phyloP scores from a whole-genome alignment of 2,329 filamentous ascomycete species.

The Penicillium corylophilum region DNA sequence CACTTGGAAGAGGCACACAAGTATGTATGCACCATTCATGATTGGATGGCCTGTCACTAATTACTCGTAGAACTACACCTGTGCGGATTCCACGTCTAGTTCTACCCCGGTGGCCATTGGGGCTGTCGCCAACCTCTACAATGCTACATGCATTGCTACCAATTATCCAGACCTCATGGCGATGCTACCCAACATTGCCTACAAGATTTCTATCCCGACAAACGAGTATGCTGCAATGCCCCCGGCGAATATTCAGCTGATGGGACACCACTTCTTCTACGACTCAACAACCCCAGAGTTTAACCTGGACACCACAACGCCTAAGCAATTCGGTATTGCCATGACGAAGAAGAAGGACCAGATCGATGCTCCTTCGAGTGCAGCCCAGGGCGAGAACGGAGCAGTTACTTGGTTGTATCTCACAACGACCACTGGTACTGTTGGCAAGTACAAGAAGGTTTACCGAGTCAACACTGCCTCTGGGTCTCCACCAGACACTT shows the following conservation, averaged over 20 bases:
- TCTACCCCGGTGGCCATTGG: constrained; percentile 65
- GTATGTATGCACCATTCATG: constrained; percentile 29
- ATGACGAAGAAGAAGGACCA: constrained; percentile 63
- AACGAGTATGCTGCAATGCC: constrained; percentile 34
- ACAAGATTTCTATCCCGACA: constrained; percentile 61
- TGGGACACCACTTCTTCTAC: constrained; percentile 80
- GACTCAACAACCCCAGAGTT: constrained; percentile 73
- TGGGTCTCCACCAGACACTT: constrained; percentile 72
- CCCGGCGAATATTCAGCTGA: constrained; percentile 62
- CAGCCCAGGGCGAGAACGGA: constrained; percentile 60
- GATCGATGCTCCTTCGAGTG: constrained; percentile 61
- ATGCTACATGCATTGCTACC: constrained; percentile 76
- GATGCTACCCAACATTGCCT: constrained; percentile 64
- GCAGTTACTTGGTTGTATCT: constrained; percentile 83
- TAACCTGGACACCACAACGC: constrained; percentile 63
- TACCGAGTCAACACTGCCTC: constrained; percentile 84
- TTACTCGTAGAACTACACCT: constrained; percentile 79
- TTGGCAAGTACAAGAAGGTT: constrained; percentile 67
- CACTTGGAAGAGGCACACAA: constrained; percentile 76
- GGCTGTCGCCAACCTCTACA: constrained; percentile 81
- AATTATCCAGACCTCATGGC: constrained; percentile 66
- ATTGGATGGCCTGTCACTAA: constrained; percentile 1
- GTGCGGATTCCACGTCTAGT: constrained; percentile 60
- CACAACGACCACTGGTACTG: constrained; percentile 52
- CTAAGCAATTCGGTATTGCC: constrained; percentile 53